A percentile compares a stretch with the other conserved stretches of the same genome.
phyloP scores from a whole-genome alignment of 2,329 filamentous ascomycete species.

The Phoma sp. region DNA sequence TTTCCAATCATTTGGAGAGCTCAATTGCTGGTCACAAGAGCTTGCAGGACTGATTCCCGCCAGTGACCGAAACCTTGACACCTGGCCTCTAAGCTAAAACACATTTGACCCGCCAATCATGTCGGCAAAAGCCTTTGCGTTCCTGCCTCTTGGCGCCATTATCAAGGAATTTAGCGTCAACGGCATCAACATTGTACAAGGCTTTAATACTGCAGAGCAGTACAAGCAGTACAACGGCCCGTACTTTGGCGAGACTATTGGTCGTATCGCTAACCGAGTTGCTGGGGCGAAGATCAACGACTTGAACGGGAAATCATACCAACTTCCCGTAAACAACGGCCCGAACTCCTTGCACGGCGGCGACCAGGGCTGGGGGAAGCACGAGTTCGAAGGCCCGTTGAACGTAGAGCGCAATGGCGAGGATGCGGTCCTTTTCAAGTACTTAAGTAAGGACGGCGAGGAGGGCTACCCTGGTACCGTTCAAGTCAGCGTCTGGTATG shows the following conservation, averaged over 20 bases:
- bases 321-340: conserved; percentile 76
- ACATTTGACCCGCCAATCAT: conserved; percentile 21
- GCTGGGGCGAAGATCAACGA: conserved; percentile 71
- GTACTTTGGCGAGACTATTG: conserved; percentile 93
- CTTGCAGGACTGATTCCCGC: neutral
- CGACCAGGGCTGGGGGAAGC: conserved; percentile 78
- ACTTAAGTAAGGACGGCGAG: conserved; percentile 77
- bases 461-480: conserved; percentile 90
- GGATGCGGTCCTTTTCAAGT: conserved; percentile 55
- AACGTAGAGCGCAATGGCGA: conserved; percentile 58
- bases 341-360: conserved; percentile 67
- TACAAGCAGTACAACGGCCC: conserved; percentile 77
- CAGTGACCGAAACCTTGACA: neutral
- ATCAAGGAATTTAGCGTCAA: conserved; percentile 81
- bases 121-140: conserved; percentile 54
- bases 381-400: conserved; percentile 74
- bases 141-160: conserved; percentile 78
- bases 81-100: neutral
- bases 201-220: conserved; percentile 75
- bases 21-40: neutral
- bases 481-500: conserved; percentile 78
- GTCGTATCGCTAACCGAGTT: conserved; percentile 81
- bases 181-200: conserved; percentile 84
- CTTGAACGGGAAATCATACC: conserved; percentile 74
- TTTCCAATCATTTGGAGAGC: neutral